Evolutionary conservation across 495 filamentous ascomycete genomes (phyloP).

Genomic region (Letharia lupina): DNA sequence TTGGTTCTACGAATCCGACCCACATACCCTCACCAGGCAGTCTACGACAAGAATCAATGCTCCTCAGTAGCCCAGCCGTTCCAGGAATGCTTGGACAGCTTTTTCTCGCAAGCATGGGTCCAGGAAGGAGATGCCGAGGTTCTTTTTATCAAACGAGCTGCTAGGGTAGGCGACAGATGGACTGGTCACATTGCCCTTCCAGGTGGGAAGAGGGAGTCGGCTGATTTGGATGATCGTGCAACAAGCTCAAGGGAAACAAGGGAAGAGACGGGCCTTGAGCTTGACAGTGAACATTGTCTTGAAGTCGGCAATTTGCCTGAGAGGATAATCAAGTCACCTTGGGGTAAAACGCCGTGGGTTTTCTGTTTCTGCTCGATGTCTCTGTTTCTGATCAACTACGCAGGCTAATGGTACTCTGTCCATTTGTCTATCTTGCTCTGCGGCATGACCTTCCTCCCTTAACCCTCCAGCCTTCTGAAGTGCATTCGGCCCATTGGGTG

Average conservation of each 20-base stretch:
- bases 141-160: conserved; percentile 69
- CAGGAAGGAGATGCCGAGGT: conserved; percentile 65
- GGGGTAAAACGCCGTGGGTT: conserved; percentile 60
- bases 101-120: conserved; percentile 66
- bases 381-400: conserved; percentile 17
- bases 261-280: conserved; percentile 65
- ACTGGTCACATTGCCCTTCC: conserved; percentile 68
- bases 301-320: conserved; percentile 62
- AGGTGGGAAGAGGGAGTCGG: conserved; percentile 62
- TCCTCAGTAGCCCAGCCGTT: conserved; percentile 31
- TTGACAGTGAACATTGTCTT: conserved; percentile 48
- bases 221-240: conserved; percentile 55
- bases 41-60: conserved; percentile 25
- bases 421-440: conserved; percentile 61
- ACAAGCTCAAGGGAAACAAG: conserved; percentile 60
- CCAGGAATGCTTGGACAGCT: conserved; percentile 43
- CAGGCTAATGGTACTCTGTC: conserved; percentile 71
- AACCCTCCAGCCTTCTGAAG: conserved; percentile 61
- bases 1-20: conserved; percentile 62
- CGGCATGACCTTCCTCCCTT: conserved; percentile 50
- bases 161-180: conserved; percentile 65
- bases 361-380: neutral
- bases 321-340: conserved; percentile 61
- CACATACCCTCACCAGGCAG: conserved; percentile 48
- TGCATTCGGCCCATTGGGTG: conserved; percentile 71